phyloP scores from a whole-genome alignment of 148 eudicot genomes.

The Mesembryanthemum crystallinum region DNA sequence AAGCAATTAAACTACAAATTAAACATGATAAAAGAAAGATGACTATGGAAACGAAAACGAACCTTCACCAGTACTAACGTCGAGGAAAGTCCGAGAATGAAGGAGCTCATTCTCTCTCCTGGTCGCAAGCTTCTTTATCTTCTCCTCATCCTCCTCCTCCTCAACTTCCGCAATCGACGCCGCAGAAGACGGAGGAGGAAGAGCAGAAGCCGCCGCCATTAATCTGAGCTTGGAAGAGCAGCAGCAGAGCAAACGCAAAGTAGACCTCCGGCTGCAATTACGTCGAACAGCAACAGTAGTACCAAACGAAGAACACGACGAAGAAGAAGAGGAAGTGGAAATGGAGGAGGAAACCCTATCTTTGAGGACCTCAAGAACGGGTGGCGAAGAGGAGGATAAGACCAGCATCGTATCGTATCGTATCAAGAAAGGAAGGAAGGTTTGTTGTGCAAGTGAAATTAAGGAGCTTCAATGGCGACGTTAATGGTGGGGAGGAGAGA shows the following conservation, averaged over 20 bases:
- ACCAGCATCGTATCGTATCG: conserved; percentile 20
- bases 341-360: conserved; percentile 31
- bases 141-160: background rate
- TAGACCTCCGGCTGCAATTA: background rate
- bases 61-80: conserved; percentile 28
- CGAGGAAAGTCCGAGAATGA: conserved; percentile 21
- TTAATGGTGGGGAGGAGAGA: background rate
- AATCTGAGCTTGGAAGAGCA: conserved; percentile 27
- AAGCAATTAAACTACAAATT: background rate
- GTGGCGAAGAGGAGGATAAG: conserved; percentile 29
- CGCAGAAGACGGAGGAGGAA: background rate
- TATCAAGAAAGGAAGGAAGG: background rate
- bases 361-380: conserved; percentile 24
- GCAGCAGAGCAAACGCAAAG: conserved; percentile 3
- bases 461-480: no score
- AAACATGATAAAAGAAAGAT: background rate
- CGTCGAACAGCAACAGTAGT: conserved; percentile 24
- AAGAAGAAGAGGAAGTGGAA: conserved; percentile 4
- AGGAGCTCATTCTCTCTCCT: background rate
- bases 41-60: background rate
- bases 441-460: background rate
- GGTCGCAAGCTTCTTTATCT: background rate
- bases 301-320: background rate
- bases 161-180: background rate
- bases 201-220: conserved; percentile 18